Percentiles rank a stretch among this genome's conserved stretches.
phyloP scores from a whole-genome alignment of 1,139 yeast species.

The Candida anutae region DNA sequence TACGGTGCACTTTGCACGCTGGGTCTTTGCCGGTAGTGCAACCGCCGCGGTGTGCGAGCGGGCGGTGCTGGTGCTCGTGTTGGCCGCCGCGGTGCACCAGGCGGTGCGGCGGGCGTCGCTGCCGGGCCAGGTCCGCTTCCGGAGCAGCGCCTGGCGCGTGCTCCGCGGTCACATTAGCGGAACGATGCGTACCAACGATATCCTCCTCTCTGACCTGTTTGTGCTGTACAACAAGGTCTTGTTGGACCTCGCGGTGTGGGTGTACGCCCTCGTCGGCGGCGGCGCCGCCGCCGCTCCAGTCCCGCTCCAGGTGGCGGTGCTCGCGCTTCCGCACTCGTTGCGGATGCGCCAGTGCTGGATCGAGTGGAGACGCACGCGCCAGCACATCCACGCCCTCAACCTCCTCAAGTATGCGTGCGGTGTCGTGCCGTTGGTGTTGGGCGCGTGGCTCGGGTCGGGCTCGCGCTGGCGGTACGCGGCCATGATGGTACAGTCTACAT shows the following conservation, averaged over 20 bases:
- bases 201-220: constrained; percentile 70
- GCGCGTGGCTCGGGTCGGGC: constrained; percentile 8
- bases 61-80: too few species aligned
- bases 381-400: constrained; percentile 56
- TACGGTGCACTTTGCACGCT: neutral
- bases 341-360: constrained; percentile 74
- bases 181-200: constrained; percentile 66
- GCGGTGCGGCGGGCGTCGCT: too few species aligned
- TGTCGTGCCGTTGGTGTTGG: constrained; percentile 53
- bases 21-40: neutral
- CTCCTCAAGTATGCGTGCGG: constrained; percentile 67
- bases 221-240: constrained; percentile 73
- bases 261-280: constrained; percentile 20
- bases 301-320: constrained; percentile 39
- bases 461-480: constrained; percentile 11
- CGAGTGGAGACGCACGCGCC: constrained; percentile 47
- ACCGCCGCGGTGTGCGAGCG: too few species aligned
- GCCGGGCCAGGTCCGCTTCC: constrained; percentile 42
- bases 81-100: too few species aligned
- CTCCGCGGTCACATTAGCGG: constrained; percentile 43
- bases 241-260: constrained; percentile 46
- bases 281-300: constrained; percentile 16
- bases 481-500: constrained; percentile 65
- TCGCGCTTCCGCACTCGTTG: constrained; percentile 58
- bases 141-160: constrained; percentile 46